A percentile compares a stretch with the other conserved stretches of the same genome.
Evolutionary conservation across 371 early-diverging fungal species (phyloP).

Genomic region (Rhizopus microsporus): DNA sequence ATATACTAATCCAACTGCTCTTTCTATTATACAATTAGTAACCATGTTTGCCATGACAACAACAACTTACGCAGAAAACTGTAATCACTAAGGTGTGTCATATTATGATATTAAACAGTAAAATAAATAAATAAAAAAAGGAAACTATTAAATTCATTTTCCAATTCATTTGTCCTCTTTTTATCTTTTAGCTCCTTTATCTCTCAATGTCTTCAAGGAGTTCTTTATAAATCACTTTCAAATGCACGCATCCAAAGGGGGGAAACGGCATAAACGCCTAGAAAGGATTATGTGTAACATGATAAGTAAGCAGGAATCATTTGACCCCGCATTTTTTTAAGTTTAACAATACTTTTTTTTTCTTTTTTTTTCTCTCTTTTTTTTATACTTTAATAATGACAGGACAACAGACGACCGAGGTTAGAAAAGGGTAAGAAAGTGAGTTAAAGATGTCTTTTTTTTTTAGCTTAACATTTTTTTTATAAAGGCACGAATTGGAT

Average conservation of each 20-base stretch:
- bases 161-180: not conserved
- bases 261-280: no score
- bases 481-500: slow-evolving; percentile 67
- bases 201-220: no score
- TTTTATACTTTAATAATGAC: slow-evolving; percentile 1
- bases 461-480: not conserved
- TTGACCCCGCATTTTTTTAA: slow-evolving; percentile 1
- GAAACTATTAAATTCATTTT: not conserved
- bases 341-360: not conserved
- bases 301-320: not conserved
- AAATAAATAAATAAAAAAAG: not conserved
- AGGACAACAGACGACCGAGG: slow-evolving; percentile 38
- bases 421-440: slow-evolving; percentile 36
- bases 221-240: no score
- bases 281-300: no score
- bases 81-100: slow-evolving; percentile 4
- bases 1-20: slow-evolving; percentile 39
- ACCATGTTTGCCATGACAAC: not conserved
- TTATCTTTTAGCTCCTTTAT: not conserved
- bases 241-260: no score
- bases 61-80: slow-evolving; percentile 3
- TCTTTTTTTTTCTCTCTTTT: slow-evolving; percentile 6
- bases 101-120: not conserved
- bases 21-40: slow-evolving; percentile 26
- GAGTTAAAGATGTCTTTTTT: not conserved